Evolutionary conservation across 2,329 filamentous ascomycete genomes (phyloP).

Genomic region (Neofusicoccum laricinum): DNA sequence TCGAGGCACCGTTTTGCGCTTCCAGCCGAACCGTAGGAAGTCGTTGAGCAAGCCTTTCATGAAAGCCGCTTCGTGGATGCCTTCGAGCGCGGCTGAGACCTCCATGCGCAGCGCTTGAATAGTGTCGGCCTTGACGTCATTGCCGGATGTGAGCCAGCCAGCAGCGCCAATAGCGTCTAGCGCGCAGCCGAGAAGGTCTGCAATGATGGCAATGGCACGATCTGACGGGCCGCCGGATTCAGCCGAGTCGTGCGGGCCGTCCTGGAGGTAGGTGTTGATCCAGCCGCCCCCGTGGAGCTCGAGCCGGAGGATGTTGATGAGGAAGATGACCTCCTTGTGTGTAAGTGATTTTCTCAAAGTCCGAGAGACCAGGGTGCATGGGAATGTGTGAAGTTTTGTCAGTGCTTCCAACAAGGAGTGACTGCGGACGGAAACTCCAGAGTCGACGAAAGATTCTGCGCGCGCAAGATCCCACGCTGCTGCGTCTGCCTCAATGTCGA

Average conservation of each 20-base stretch:
- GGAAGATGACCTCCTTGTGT: constrained; percentile 65
- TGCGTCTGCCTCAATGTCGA: constrained; percentile 38
- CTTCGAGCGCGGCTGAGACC: constrained; percentile 68
- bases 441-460: constrained; percentile 65
- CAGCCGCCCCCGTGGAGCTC: constrained; percentile 73
- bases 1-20: constrained; percentile 29
- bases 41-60: constrained; percentile 65
- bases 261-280: constrained; percentile 69
- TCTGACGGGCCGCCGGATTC: constrained; percentile 57
- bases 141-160: constrained; percentile 64
- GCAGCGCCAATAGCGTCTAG: constrained; percentile 72
- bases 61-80: constrained; percentile 65
- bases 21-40: constrained; percentile 58
- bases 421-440: constrained; percentile 61
- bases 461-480: constrained; percentile 59
- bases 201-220: constrained; percentile 67
- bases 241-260: constrained; percentile 40
- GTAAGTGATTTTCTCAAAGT: constrained; percentile 63
- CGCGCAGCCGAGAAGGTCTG: constrained; percentile 68
- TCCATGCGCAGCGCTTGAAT: constrained; percentile 65
- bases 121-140: constrained; percentile 58
- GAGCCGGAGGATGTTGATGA: constrained; percentile 69
- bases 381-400: constrained; percentile 64
- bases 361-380: constrained; percentile 57
- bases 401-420: constrained; percentile 66